These are phyloP conservation scores for Boeremia exigua DNA, from an alignment of 2,329 filamentous ascomycete genomes.

Conservation along the genomic window DNA sequence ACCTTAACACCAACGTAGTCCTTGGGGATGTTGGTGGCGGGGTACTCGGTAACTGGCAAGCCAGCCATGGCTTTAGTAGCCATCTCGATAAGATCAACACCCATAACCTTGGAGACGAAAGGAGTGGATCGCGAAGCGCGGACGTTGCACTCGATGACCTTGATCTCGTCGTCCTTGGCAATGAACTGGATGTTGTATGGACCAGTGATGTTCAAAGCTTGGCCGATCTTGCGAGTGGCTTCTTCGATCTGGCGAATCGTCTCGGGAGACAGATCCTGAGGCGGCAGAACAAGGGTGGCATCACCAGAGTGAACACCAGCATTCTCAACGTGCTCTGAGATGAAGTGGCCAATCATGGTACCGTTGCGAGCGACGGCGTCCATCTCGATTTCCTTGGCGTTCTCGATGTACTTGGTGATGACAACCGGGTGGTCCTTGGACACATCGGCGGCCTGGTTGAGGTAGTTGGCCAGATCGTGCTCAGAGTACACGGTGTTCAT, in stretches of 20 bases:
- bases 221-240: slow-evolving; percentile 92
- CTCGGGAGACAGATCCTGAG: slow-evolving; percentile 87
- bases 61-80: slow-evolving; percentile 96
- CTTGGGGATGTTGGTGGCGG: slow-evolving; percentile 73
- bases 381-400: slow-evolving; percentile 99
- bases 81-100: slow-evolving; percentile 96
- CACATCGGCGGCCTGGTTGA: slow-evolving; percentile 90
- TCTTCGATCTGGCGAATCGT: slow-evolving; percentile 92
- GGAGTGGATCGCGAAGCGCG: slow-evolving; percentile 95
- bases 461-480: slow-evolving; percentile 85
- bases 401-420: slow-evolving; percentile 99
- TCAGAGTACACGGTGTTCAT: slow-evolving; percentile 99
- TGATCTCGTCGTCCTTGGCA: slow-evolving; percentile 99
- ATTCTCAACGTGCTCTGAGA: slow-evolving; percentile 98
- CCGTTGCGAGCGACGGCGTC: slow-evolving; percentile 93
- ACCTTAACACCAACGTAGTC: slow-evolving; percentile 97
- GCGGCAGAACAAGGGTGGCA: slow-evolving; percentile 91
- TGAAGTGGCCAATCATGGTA: slow-evolving; percentile 90
- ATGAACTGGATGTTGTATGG: slow-evolving; percentile 99
- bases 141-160: slow-evolving; percentile 99
- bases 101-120: slow-evolving; percentile 98
- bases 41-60: slow-evolving; percentile 81
- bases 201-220: slow-evolving; percentile 92
- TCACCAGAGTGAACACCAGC: slow-evolving; percentile 98
- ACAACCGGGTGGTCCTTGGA: slow-evolving; percentile 96